Conservation (phyloP, 1,284 basidiomycete genomes). For the Inonotus obliquus region DNA sequence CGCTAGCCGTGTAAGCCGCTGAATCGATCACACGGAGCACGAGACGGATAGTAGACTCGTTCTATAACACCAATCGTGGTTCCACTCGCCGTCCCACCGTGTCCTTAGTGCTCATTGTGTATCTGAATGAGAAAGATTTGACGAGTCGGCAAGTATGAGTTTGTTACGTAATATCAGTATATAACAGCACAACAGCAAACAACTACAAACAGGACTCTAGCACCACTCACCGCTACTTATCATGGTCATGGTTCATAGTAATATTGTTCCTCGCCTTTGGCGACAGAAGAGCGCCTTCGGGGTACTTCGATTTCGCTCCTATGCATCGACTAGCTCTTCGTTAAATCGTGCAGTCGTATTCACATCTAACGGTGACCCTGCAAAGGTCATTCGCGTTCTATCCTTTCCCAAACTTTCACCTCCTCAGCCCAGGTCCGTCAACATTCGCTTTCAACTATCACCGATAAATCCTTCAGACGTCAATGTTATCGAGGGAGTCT, state of each 20-base stretch:
- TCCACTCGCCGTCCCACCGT: no score
- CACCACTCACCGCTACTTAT: no score
- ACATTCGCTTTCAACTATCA: constrained; percentile 67
- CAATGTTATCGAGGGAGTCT: constrained; percentile 80
- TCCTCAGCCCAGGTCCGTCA: constrained; percentile 51
- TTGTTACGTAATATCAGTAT: neutral
- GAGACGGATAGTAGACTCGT: no score
- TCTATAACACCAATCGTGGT: no score
- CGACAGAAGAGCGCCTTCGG: neutral
- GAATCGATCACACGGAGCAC: no score
- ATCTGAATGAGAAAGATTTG: no score
- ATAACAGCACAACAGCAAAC: no score
- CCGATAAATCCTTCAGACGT: constrained; percentile 80
- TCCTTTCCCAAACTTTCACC: constrained; percentile 50
- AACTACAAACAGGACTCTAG: no score
- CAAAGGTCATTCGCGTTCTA: constrained; percentile 49
- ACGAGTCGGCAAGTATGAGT: no score
- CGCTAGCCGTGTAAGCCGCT: no score
- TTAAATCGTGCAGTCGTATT: constrained; percentile 64
- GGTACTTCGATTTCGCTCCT: neutral
- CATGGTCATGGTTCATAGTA: neutral
- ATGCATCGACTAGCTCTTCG: constrained; percentile 11
- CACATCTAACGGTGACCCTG: constrained; percentile 52
- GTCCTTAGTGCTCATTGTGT: no score
- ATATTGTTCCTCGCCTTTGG: neutral